Base-by-base conservation (phyloP, 2,329 filamentous ascomycete species). In the Fusarium decemcellulare region DNA sequence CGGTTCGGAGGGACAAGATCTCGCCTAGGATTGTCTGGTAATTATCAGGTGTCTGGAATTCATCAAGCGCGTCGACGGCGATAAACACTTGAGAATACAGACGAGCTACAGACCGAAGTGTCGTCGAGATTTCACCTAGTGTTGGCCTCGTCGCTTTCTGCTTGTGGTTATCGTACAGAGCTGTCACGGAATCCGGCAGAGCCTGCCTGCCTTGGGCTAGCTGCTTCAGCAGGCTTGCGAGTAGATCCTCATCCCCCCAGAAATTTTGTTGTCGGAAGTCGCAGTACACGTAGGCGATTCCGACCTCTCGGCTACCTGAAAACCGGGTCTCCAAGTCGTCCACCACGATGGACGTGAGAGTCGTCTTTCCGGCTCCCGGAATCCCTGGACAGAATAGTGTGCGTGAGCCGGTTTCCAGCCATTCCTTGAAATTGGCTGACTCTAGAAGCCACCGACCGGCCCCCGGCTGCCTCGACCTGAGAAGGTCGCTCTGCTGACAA, bases 51-150 rank as follows among this genome's bases (percentile, higher is more conserved):
- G 32, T 9, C 18, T 23, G 18, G 18, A 23, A 23, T 43, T 63
- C 60, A 30, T 61, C 58, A 12, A 61, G 27, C 4, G 58, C 58
- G 23, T 61, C 58, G 8, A 55, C 11, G 8, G 55, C 6, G 7
- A 61, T n/a, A 29, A 61, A 61, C 3, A 50, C 58, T 37, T 15
- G 2, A 3, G 27, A 29, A 15, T 55, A 50, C 4, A 15, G 2
- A 4, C 3, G 16, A 2, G 43, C 42, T 9, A 44, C 30, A 0
- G 12, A 42, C 5, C 43, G 36, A 6, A 61, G n/a, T 4, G 30
- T 9, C 7, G 3, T 32, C 6, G 15, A 30, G 3, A 61, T 18
- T 4, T 55, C 51, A 6, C 44, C 16, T 3, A 43, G 12, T 2
- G 29, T 48, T 18, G 59, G 52, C 6, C 52, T 27, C 8, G 58